Conservation (phyloP, 768 basidiomycete species). For the Kwoniella sp. region DNA sequence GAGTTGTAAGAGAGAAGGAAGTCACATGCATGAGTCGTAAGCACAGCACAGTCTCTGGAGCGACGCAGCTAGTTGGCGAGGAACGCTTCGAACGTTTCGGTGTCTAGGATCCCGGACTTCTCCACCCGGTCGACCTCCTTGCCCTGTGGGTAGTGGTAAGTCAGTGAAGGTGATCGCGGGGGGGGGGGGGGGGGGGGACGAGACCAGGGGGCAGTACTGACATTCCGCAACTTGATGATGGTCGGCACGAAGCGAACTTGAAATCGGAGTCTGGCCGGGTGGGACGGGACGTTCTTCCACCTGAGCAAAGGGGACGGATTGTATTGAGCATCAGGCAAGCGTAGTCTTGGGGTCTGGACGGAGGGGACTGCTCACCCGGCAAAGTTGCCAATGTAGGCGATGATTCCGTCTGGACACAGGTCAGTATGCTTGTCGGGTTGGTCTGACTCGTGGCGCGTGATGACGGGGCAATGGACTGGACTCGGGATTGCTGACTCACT, state of each 20-base stretch:
- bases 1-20: no score
- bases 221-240: constrained; percentile 35
- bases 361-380: constrained; percentile 27
- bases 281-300: constrained; percentile 22
- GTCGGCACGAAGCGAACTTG: constrained; percentile 42
- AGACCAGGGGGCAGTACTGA: constrained; percentile 3
- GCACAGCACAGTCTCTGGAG: no score
- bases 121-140: constrained; percentile 55
- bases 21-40: no score
- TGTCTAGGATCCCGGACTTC: constrained; percentile 69
- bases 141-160: constrained; percentile 22
- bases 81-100: constrained; percentile 12
- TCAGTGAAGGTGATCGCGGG: background rate
- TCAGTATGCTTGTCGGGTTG: background rate
- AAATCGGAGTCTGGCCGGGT: constrained; percentile 36
- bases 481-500: no score
- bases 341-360: constrained; percentile 34
- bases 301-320: constrained; percentile 11
- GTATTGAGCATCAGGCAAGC: constrained; percentile 42
- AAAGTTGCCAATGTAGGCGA: constrained; percentile 13
- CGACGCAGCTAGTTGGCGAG: no score
- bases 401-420: constrained; percentile 3
- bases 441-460: background rate
- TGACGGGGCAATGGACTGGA: no score
- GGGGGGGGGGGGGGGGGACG: no score